Evolutionary conservation across 2,329 filamentous ascomycete species (phyloP).

Genomic region (Penicillium sp.): DNA sequence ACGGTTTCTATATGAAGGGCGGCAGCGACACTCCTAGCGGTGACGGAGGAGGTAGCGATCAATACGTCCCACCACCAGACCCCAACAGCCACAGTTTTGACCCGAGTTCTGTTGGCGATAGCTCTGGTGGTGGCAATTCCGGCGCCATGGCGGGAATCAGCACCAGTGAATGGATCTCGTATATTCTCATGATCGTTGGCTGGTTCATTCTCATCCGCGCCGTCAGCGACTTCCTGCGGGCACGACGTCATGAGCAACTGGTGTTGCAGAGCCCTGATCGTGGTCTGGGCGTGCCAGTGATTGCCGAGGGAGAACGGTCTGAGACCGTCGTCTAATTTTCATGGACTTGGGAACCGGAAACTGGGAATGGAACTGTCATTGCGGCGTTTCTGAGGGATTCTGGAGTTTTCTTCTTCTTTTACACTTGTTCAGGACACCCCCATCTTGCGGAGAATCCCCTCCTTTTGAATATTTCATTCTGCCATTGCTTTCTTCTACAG

Average conservation of each 20-base stretch:
- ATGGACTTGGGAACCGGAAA: conserved; percentile 19
- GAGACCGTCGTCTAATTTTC: conserved; percentile 67
- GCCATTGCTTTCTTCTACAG: conserved; percentile 10
- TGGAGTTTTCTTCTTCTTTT: conserved; percentile 14
- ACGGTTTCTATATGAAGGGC: conserved; percentile 91
- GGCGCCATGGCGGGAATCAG: conserved; percentile 57
- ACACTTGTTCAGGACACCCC: conserved; percentile 15
- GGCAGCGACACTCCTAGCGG: conserved; percentile 44
- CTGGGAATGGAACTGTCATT: conserved; percentile 12
- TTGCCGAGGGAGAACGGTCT: conserved; percentile 77
- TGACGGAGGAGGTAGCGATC: conserved; percentile 39
- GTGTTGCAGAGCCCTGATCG: conserved; percentile 90
- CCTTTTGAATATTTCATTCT: conserved; percentile 7
- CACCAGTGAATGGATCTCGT: conserved; percentile 83
- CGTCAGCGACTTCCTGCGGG: conserved; percentile 85
- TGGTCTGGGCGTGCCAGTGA: conserved; percentile 77
- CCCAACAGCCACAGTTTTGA: conserved; percentile 90
- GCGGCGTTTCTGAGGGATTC: conserved; percentile 12
- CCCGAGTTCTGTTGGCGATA: conserved; percentile 61
- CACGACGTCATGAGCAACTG: conserved; percentile 84
- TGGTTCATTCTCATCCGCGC: conserved; percentile 97
- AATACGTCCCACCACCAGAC: conserved; percentile 66
- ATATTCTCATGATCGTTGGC: conserved; percentile 90
- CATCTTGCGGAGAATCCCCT: conserved; percentile 15
- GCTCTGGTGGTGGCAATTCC: conserved; percentile 29